Evolutionary conservation across 2,329 filamentous ascomycete genomes (phyloP), one percentile per base, ranked within the genome.

Genomic region (Cladophialophora carrionii): DNA sequence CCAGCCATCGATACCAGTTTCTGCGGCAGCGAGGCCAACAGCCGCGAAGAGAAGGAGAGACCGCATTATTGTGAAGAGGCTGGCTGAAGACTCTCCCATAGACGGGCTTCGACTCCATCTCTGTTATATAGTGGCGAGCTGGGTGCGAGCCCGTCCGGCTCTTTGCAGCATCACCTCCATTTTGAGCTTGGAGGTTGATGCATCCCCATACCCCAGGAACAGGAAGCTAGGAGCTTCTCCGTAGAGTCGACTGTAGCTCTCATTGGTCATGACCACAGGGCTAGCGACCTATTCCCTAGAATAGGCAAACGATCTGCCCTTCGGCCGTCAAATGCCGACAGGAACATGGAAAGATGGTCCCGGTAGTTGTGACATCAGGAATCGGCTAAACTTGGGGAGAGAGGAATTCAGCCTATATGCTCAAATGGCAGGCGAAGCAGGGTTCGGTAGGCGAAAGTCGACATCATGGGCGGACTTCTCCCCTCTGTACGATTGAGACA

Each of bases 1-100:
- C 88, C 88, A 90, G 55, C 79, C 87, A 63, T 83, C 78, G 26
- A 87, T 76, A 10, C 88, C 88, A 71, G 85, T 82, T 71, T 90
- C 87, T 46, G 85, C 86, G 31, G 55, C 57, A 22, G 48, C 64
- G 22, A 67, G 26, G 58, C 67, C 53, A 26, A 61, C 34, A 14
- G 41, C 31, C 12, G 41, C 49, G 22, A 69, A 59, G 10, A 67
- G n/a, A 26, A 64, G 48, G 4, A 48, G n/a, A 22, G 51, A 22
- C n/a, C 20, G 48, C 56, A 65, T 62, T 31, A 46, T 65, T 22
- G 9, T 54, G 32, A 7, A 48, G 5, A 26, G 2, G 7, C 22
- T 58, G 48, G 31, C 5, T 20, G 12, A 24, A 24, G 26, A 54
- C 4, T 1, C 29, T 2, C 4, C 4, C 52, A 22, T 34, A 17